Evolutionary conservation across 2,329 filamentous ascomycete genomes (phyloP).

Genomic region (Trichothecium roseum): DNA sequence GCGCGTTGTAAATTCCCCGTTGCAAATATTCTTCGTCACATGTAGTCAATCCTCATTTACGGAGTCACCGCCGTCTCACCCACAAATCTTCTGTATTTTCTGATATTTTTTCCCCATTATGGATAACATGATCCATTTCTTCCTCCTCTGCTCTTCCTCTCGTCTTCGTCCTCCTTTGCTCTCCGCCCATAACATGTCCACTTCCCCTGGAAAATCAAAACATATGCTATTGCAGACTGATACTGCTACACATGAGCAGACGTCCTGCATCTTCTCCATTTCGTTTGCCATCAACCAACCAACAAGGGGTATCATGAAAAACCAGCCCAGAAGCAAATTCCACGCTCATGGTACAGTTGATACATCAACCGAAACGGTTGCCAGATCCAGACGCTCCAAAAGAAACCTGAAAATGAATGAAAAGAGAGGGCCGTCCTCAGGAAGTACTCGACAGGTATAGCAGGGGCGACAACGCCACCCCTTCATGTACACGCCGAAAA

Average conservation of each 20-base stretch:
- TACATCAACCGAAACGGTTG: constrained; percentile 11
- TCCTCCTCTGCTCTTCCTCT: no score
- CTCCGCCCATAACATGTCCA: neutral
- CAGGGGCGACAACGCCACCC: no score
- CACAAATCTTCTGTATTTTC: no score
- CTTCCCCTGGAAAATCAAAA: no score
- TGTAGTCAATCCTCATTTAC: no score
- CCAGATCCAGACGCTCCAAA: constrained; percentile 12
- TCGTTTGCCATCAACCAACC: constrained; percentile 4
- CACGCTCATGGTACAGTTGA: constrained; percentile 14
- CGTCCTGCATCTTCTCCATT: constrained; percentile 5
- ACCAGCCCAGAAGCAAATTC: constrained; percentile 17
- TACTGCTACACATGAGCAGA: constrained; percentile 1
- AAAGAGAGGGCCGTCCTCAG: constrained; percentile 1
- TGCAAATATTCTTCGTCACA: no score
- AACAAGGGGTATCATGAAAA: constrained; percentile 22
- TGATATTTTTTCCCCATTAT: no score
- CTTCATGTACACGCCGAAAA: neutral
- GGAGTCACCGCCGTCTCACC: no score
- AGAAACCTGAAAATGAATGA: constrained; percentile 5
- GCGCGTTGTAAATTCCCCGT: no score
- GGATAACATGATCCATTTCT: no score
- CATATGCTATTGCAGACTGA: no score
- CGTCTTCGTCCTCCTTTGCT: neutral
- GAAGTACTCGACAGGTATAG: neutral